Evolutionary conservation across 2,329 filamentous ascomycete genomes (phyloP).

Genomic region (Botrytis porri): DNA sequence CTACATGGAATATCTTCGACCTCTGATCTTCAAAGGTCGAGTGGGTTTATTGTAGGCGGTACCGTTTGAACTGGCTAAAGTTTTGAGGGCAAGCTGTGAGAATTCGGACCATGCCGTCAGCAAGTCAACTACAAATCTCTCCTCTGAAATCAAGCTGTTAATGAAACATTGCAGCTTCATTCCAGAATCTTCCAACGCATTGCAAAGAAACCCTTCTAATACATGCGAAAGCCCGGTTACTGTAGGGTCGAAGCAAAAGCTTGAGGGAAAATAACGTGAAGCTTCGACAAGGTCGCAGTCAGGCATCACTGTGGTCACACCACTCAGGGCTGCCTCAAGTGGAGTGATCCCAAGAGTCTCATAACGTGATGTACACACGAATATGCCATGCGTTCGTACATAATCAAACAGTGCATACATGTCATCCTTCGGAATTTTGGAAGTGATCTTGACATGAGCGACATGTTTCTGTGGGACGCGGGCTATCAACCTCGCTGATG

Average conservation of each 20-base stretch:
- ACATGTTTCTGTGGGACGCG: conserved; percentile 19
- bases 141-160: conserved; percentile 16
- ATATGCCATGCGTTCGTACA: conserved; percentile 20
- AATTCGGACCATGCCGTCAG: conserved; percentile 18
- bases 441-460: conserved; percentile 22
- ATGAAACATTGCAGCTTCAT: conserved; percentile 11
- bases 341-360: conserved; percentile 25
- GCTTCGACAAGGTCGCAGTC: conserved; percentile 22
- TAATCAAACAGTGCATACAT: conserved; percentile 24
- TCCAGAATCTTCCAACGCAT: not conserved
- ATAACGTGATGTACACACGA: conserved; percentile 25
- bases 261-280: conserved; percentile 22
- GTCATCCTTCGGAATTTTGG: conserved; percentile 24
- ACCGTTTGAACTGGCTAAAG: not conserved
- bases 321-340: conserved; percentile 23
- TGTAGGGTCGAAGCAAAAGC: conserved; percentile 18
- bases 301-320: conserved; percentile 23
- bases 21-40: conserved; percentile 2
- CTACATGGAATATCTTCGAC: conserved; percentile 19
- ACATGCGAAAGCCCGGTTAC: conserved; percentile 3
- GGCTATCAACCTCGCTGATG: conserved; percentile 9
- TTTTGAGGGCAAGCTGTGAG: conserved; percentile 16
- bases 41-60: not conserved
- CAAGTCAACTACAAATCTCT: conserved; percentile 18
- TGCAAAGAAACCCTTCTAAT: conserved; percentile 5